Percentiles rank a stretch among this genome's conserved stretches.
These are phyloP conservation scores for Mortierella alpina DNA, from an alignment of 192 early-diverging fungal species.

Conservation along the genomic window DNA sequence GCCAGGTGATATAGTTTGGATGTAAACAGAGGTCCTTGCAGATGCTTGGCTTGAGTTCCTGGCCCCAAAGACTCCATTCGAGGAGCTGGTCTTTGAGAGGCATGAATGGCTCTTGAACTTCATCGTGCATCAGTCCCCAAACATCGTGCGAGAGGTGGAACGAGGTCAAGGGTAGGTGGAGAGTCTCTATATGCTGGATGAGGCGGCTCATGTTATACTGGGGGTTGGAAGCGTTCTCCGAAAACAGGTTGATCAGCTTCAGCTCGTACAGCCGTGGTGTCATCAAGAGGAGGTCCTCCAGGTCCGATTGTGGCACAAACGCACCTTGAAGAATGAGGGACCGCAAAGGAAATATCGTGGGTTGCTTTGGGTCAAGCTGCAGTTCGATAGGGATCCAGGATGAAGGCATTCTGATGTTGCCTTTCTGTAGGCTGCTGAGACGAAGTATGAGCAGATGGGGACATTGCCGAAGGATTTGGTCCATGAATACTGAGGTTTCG, in stretches of 20 bases:
- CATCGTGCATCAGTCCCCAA: not conserved
- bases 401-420: not conserved
- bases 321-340: slow-evolving; percentile 2
- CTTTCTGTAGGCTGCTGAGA: not conserved
- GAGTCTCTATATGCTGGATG: not conserved
- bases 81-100: not conserved
- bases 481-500: not conserved
- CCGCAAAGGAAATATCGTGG: not conserved
- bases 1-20: not conserved
- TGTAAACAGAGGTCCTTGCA: not conserved
- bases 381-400: not conserved
- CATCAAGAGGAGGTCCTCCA: not conserved
- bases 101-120: not conserved
- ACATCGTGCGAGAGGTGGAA: not conserved
- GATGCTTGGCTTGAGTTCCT: not conserved
- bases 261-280: not conserved
- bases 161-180: not conserved
- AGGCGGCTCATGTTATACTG: not conserved
- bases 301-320: not conserved
- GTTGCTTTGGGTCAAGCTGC: not conserved
- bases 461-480: not conserved
- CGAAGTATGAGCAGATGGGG: not conserved
- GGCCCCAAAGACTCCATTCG: not conserved
- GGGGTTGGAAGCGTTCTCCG: not conserved
- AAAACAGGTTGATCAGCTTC: slow-evolving; percentile 2